Evolutionary conservation across 768 basidiomycete species (phyloP).

Genomic region (Lactifluus piperatus): DNA sequence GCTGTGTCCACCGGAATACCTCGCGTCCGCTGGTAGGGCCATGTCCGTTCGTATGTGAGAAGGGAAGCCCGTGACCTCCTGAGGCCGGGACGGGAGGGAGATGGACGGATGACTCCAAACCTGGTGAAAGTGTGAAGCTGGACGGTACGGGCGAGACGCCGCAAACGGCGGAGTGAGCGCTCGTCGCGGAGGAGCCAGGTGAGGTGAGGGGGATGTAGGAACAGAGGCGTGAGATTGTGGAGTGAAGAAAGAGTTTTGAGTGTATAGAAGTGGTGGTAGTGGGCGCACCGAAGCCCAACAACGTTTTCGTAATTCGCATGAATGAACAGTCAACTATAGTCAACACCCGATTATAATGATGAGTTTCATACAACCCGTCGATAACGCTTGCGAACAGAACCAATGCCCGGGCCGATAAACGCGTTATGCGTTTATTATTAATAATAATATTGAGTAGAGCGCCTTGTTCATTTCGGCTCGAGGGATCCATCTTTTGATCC

Average conservation of each 20-base stretch:
- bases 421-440: no score
- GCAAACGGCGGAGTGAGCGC: constrained; percentile 33
- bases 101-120: constrained; percentile 50
- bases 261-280: constrained; percentile 25
- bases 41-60: constrained; percentile 20
- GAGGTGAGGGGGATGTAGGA: constrained; percentile 49
- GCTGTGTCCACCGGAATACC: constrained; percentile 68
- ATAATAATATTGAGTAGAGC: no score
- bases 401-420: no score
- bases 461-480: no score
- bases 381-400: no score
- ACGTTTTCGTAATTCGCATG: no score
- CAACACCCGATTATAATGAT: no score
- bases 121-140: constrained; percentile 46
- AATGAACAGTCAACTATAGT: no score
- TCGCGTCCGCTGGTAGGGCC: constrained; percentile 32
- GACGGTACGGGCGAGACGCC: constrained; percentile 41
- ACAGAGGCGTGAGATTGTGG: constrained; percentile 71
- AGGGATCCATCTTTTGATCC: no score
- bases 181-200: constrained; percentile 35
- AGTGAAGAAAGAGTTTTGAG: constrained; percentile 57
- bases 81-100: constrained; percentile 22
- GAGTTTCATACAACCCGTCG: no score
- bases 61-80: constrained; percentile 1
- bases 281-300: no score